phyloP scores from a whole-genome alignment of 1,284 basidiomycete species.

The Cryptococcus amylolentus region DNA sequence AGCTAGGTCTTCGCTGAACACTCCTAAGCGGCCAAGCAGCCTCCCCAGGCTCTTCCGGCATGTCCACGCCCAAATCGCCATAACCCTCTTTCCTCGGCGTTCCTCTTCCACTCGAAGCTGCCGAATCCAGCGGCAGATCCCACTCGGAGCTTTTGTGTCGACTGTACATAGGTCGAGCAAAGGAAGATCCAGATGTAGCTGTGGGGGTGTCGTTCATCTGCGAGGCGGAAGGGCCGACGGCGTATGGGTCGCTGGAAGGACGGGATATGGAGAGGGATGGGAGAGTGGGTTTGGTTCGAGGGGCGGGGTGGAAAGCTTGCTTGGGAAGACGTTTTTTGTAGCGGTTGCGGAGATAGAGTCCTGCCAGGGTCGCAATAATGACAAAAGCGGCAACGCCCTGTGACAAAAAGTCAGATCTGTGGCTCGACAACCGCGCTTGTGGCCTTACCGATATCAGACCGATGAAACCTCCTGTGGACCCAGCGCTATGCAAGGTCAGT shows the following conservation, averaged over 20 bases:
- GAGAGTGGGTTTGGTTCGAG: neutral
- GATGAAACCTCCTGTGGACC: conserved; percentile 20
- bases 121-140: conserved; percentile 6
- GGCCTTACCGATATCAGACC: conserved; percentile 15
- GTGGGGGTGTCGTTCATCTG: conserved; percentile 4
- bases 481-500: conserved; percentile 8
- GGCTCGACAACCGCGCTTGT: too few relatives aligned
- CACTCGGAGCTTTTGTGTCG: conserved; percentile 17
- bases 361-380: conserved; percentile 8
- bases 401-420: neutral
- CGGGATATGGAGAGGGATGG: conserved; percentile 16
- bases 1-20: conserved; percentile 2
- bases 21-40: conserved; percentile 11
- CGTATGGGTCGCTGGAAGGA: conserved; percentile 18
- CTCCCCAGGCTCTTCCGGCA: conserved; percentile 10
- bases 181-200: conserved; percentile 8
- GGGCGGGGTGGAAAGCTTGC: neutral
- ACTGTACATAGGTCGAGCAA: conserved; percentile 12
- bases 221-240: neutral
- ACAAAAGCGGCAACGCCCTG: conserved; percentile 14
- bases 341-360: conserved; percentile 17
- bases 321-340: conserved; percentile 8
- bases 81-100: neutral
- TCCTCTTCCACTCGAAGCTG: neutral
- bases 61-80: conserved; percentile 5